phyloP scores from a whole-genome alignment of 129 eudicot species.

The Kitagawia praeruptora region DNA sequence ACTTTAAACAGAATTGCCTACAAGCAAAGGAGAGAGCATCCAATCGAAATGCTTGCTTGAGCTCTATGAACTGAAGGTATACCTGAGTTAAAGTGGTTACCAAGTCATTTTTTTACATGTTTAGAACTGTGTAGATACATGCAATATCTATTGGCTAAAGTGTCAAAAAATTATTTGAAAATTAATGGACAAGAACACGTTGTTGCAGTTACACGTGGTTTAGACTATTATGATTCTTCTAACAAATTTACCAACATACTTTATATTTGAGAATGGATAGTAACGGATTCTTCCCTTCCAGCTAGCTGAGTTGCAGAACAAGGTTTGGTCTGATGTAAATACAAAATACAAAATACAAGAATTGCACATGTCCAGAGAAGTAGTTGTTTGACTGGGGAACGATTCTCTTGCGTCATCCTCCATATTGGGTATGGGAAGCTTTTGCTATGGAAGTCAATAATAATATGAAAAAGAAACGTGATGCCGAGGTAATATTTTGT shows the following conservation, averaged over 20 bases:
- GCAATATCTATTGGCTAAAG: background rate
- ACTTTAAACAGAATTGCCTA: slow-evolving; percentile 64
- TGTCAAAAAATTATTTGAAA: background rate
- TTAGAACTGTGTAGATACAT: background rate
- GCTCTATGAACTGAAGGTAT: slow-evolving; percentile 94
- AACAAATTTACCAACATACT: background rate
- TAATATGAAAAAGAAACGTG: slow-evolving; percentile 80
- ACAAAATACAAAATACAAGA: slow-evolving; percentile 75
- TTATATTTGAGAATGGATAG: background rate
- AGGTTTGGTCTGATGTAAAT: slow-evolving; percentile 84
- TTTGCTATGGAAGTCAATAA: slow-evolving; percentile 69
- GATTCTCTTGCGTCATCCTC: slow-evolving; percentile 65
- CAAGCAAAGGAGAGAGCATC: slow-evolving; percentile 95
- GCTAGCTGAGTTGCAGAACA: slow-evolving; percentile 86
- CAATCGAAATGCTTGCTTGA: slow-evolving; percentile 96
- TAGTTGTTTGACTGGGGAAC: slow-evolving; percentile 94
- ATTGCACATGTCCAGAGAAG: slow-evolving; percentile 38
- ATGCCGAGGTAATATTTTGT: slow-evolving; percentile 55
- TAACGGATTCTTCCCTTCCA: slow-evolving; percentile 35
- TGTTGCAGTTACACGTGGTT: background rate
- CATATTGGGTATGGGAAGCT: slow-evolving; percentile 85
- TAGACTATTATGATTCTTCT: too few species aligned
- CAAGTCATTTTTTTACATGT: background rate
- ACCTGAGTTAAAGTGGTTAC: slow-evolving; percentile 14
- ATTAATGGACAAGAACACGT: background rate